Evolutionary conservation across 2,329 filamentous ascomycete species (phyloP).

Genomic region (Ceratocystis cacaofunesta): DNA sequence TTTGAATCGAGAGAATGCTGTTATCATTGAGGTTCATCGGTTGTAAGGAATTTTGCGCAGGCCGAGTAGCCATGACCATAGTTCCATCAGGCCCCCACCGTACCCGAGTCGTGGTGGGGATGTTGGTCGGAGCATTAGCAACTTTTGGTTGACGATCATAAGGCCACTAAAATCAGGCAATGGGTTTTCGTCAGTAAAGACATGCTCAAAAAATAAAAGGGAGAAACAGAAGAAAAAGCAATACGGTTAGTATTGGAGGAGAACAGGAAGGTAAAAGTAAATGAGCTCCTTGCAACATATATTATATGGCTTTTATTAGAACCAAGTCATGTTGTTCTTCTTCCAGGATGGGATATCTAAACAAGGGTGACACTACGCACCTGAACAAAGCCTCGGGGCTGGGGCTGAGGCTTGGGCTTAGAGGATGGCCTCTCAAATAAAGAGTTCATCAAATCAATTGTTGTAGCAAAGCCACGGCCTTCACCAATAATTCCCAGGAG

Average conservation of each 20-base stretch:
- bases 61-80: conserved; percentile 41
- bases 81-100: conserved; percentile 64
- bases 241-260: not conserved
- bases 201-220: not conserved
- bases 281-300: not conserved
- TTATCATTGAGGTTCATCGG: not conserved
- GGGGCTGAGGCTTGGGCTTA: conserved; percentile 33
- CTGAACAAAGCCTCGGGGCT: conserved; percentile 57
- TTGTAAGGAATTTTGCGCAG: conserved; percentile 16
- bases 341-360: not conserved
- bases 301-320: conserved; percentile 6
- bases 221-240: not conserved
- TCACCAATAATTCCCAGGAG: conserved; percentile 25
- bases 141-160: conserved; percentile 67
- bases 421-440: conserved; percentile 63
- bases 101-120: conserved; percentile 41
- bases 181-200: not conserved
- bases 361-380: conserved; percentile 50
- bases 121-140: conserved; percentile 23
- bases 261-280: not conserved
- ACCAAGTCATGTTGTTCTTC: not conserved
- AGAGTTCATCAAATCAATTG: conserved; percentile 93
- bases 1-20: conserved; percentile 31
- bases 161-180: conserved; percentile 51
- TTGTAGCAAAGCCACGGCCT: conserved; percentile 61